phyloP scores from a whole-genome alignment of 306 rosid species.

The Pyrus communis region DNA sequence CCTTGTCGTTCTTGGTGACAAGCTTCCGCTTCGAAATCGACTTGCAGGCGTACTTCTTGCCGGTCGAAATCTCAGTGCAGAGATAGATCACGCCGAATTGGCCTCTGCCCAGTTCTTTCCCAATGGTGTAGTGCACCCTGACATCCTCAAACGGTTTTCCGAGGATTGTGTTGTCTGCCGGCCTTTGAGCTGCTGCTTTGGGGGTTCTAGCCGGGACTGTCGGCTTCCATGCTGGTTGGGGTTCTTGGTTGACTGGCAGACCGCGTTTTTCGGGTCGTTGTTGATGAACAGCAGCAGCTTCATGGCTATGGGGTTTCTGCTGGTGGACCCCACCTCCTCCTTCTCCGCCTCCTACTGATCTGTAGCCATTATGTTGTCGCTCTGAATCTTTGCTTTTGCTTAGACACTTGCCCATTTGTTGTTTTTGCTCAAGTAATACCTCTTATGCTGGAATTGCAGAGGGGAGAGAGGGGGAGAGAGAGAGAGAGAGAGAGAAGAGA shows the following conservation, averaged over 20 bases:
- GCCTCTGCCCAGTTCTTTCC: conserved; percentile 85
- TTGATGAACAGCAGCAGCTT: conserved; percentile 32
- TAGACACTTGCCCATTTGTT: conserved; percentile 57
- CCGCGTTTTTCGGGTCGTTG: conserved; percentile 20
- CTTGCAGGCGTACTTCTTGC: conserved; percentile 68
- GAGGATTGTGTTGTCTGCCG: conserved; percentile 26
- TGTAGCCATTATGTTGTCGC: conserved; percentile 27
- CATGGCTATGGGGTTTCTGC: conserved; percentile 32
- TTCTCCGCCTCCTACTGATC: conserved; percentile 19
- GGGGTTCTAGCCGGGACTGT: conserved; percentile 30
- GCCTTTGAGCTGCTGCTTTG: conserved; percentile 15
- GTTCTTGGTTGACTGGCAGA: conserved; percentile 20
- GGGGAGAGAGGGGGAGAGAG: not conserved
- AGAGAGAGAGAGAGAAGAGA: not conserved
- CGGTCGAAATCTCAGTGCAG: conserved; percentile 64
- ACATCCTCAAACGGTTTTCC: conserved; percentile 76
- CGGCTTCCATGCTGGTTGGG: conserved; percentile 25
- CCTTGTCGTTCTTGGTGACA: conserved; percentile 52
- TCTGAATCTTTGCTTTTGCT: conserved; percentile 39
- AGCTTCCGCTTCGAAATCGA: conserved; percentile 83
- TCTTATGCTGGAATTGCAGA: not conserved
- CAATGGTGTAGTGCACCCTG: conserved; percentile 43
- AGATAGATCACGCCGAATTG: conserved; percentile 83
- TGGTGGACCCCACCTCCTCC: conserved; percentile 18
- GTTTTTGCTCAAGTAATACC: not conserved